These are phyloP conservation scores for Podospora australis DNA, from an alignment of 495 filamentous ascomycete genomes.

Conservation along the genomic window DNA sequence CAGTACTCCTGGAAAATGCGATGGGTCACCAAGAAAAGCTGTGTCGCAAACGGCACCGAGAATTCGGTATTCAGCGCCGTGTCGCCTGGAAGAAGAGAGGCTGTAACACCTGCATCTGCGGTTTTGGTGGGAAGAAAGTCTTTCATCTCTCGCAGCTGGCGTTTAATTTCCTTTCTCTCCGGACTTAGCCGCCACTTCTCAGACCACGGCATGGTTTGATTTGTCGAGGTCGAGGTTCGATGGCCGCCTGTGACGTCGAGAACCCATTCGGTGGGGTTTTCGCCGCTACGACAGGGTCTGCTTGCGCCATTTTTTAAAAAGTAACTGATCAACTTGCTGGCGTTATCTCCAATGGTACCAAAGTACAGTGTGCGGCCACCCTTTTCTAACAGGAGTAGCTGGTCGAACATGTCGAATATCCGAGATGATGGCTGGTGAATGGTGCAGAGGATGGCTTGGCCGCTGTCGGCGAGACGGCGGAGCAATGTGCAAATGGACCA, in stretches of 20 bases:
- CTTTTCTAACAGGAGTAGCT: conserved; percentile 57
- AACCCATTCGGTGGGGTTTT: conserved; percentile 73
- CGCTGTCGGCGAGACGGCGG: conserved; percentile 68
- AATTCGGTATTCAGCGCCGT: background rate
- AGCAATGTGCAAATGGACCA: conserved; percentile 72
- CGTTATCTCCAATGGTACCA: conserved; percentile 43
- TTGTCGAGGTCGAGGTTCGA: too few species aligned
- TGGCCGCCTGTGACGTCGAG: background rate
- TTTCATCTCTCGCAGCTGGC: background rate
- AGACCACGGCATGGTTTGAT: too few species aligned
- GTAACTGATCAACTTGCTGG: conserved; percentile 25
- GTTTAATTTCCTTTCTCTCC: background rate
- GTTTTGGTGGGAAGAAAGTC: background rate
- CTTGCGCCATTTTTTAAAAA: conserved; percentile 58
- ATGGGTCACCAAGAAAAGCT: conserved; percentile 35
- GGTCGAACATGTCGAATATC: conserved; percentile 66
- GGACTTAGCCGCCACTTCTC: background rate
- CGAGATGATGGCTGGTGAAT: conserved; percentile 69
- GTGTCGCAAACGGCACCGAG: conserved; percentile 11
- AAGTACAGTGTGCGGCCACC: conserved; percentile 54
- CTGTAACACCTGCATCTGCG: background rate
- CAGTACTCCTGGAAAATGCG: conserved; percentile 63
- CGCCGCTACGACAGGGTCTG: conserved; percentile 58
- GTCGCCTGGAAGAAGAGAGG: background rate
- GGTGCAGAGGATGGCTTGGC: conserved; percentile 62